Base-by-base conservation (phyloP, 129 eudicot species). In the Tanacetum coccineum region DNA sequence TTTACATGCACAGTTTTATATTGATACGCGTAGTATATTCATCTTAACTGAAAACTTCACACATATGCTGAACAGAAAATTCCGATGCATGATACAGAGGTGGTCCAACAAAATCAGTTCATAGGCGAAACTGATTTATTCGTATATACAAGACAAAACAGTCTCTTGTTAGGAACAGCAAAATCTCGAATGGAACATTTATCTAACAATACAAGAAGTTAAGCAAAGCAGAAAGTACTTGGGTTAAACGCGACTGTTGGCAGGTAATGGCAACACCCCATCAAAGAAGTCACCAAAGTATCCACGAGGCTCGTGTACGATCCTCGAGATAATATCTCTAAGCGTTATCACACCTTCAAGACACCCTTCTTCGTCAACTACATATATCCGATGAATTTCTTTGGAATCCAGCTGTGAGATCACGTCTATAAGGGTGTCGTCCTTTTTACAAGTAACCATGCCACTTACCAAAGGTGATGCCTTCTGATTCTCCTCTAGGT, bases 261-360 rank as follows among this genome's bases (percentile, higher is more conserved):
- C 83, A 13, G 96, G 97, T 74, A 83, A 75, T 1, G 98, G 98
- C 79, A 87, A 51, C 50, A 86, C 90, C 1, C 98, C 98, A 71
- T 93, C 95, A 32, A 93, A 93, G 84, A 93, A 88, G 76, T 93
- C 98, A 4, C 96, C 96, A 70, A 93, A 88, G 77, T 93, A 93
- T 9, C 96, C 96, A 15, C 83, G 95, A 54, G 98, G 98, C 78
- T 93, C 98, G 15, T 88, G 91, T 26, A 88, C 98, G 4, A 93
- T 89, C 82, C 82, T 88, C 1, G 98, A 88, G 68, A 93, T 93
- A 26, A 93, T 93, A 80, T 93, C 96, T 74, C 96, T 82, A 12
- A 93, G 95, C 2, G 98, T 93, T 12, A 88, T 81, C 9, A 93
- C 85, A 2, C 98, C 96, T 72, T 88, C 95, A 0, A 93, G 81